Evolutionary conservation across 2,329 filamentous ascomycete genomes (phyloP).

Genomic region (Aspergillus novoparasiticus): DNA sequence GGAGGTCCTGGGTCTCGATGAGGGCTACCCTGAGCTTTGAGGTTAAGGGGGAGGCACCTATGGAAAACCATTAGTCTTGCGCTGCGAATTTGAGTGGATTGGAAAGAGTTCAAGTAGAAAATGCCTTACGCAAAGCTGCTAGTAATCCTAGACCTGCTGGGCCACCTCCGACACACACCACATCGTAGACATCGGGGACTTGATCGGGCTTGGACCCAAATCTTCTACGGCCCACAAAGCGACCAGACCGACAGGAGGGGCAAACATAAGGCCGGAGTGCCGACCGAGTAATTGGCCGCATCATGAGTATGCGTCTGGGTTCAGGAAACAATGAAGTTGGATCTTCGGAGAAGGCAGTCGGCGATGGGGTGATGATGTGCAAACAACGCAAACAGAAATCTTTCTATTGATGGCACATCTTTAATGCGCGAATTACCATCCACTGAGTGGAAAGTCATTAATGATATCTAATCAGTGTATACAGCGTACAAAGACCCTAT

Average conservation of each 20-base stretch:
- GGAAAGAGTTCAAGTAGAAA: neutral
- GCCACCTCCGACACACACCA: slow-evolving; percentile 87
- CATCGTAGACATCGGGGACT: slow-evolving; percentile 79
- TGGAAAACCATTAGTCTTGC: slow-evolving; percentile 11
- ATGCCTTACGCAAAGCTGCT: slow-evolving; percentile 68
- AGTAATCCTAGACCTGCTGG: slow-evolving; percentile 84
- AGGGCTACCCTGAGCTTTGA: slow-evolving; percentile 80
- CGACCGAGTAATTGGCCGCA: slow-evolving; percentile 37
- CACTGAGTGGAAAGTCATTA: too few relatives aligned
- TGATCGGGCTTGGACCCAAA: slow-evolving; percentile 39
- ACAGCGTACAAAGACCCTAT: neutral
- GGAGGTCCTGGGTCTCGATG: slow-evolving; percentile 84
- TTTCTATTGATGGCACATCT: neutral
- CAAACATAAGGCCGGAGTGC: slow-evolving; percentile 44
- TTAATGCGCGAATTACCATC: neutral
- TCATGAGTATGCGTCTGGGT: slow-evolving; percentile 22
- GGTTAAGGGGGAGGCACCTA: slow-evolving; percentile 75
- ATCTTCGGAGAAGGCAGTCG: slow-evolving; percentile 5
- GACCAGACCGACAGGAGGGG: slow-evolving; percentile 38
- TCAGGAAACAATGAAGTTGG: slow-evolving; percentile 10
- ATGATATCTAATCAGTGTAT: neutral
- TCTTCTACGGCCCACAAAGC: slow-evolving; percentile 27
- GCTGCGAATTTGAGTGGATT: neutral
- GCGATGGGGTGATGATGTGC: slow-evolving; percentile 16
- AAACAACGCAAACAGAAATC: slow-evolving; percentile 20